A percentile compares a stretch with the other conserved stretches of the same genome.
Evolutionary conservation across 805 yeast genomes (phyloP).

Genomic region (Candida glaebosa): DNA sequence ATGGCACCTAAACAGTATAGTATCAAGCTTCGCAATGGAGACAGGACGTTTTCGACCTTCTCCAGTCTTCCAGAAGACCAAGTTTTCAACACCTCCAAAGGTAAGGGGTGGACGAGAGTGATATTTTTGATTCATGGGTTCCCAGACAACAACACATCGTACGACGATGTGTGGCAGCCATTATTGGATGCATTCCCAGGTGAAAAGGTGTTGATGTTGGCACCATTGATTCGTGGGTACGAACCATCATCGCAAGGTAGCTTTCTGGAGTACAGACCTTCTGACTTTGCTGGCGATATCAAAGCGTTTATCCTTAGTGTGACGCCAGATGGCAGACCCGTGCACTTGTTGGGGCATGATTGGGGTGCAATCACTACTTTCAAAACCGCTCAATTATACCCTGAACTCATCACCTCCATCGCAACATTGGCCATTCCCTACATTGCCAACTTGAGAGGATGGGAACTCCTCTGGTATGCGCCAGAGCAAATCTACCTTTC

Average conservation of each 20-base stretch:
- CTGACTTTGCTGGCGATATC: conserved; percentile 33
- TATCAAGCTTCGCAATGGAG: conserved; percentile 14
- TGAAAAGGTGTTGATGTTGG: conserved; percentile 21
- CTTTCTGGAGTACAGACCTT: conserved; percentile 20
- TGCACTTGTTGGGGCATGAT: conserved; percentile 41
- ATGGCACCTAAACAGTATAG: conserved; percentile 5
- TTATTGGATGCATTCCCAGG: conserved; percentile 16
- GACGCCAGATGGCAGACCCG: conserved; percentile 19
- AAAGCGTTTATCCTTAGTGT: conserved; percentile 27
- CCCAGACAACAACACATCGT: conserved; percentile 35
- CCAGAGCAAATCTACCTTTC: conserved; percentile 35
- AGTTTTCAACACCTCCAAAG: conserved; percentile 11
- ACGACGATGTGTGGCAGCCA: conserved; percentile 19
- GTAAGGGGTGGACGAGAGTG: conserved; percentile 15
- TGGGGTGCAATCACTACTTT: conserved; percentile 41
- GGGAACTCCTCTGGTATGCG: conserved; percentile 26
- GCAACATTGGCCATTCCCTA: conserved; percentile 40
- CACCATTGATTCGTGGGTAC: conserved; percentile 38
- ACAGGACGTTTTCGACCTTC: conserved; percentile 18
- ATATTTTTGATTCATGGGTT: conserved; percentile 34
- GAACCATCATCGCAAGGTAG: conserved; percentile 28
- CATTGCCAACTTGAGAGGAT: conserved; percentile 20
- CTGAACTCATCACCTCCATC: conserved; percentile 29
- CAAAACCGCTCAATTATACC: conserved; percentile 32
- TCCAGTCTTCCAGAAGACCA: conserved; percentile 14